A percentile compares a stretch with the other conserved stretches of the same genome.
Evolutionary conservation across 2,329 filamentous ascomycete genomes (phyloP).

Genomic region (Leptographium wingfieldii): DNA sequence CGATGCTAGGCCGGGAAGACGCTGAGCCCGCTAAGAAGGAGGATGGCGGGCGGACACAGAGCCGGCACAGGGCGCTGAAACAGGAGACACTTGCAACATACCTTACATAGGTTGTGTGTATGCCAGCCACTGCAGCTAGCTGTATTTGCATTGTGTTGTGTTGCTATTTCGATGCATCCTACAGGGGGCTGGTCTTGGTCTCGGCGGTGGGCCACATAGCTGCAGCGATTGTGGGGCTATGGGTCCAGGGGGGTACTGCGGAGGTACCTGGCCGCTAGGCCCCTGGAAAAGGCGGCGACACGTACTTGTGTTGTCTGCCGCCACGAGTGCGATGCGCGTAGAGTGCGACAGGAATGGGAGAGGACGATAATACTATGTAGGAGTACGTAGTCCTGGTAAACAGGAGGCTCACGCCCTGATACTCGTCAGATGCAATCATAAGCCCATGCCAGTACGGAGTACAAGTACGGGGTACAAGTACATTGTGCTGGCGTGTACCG

Average conservation of each 20-base stretch:
- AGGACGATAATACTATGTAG: not conserved
- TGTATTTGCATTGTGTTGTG: not conserved
- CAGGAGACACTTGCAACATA: slow-evolving; percentile 1
- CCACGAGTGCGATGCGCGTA: not conserved
- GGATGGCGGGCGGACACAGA: slow-evolving; percentile 1
- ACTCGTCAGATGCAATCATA: no score
- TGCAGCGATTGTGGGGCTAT: not conserved
- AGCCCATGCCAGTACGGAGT: no score
- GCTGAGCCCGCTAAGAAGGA: not conserved
- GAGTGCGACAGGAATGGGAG: not conserved
- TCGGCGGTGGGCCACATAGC: slow-evolving; percentile 4
- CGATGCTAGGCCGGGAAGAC: not conserved
- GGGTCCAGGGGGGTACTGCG: not conserved
- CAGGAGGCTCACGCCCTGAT: not conserved
- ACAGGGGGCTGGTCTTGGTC: slow-evolving; percentile 5
- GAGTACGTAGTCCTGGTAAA: not conserved
- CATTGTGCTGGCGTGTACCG: no score
- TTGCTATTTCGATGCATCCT: slow-evolving; percentile 4
- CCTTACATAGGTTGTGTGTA: not conserved
- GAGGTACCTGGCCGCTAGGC: not conserved
- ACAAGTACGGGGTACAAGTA: not conserved
- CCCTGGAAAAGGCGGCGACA: not conserved
- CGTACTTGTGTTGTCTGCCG: not conserved
- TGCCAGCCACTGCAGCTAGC: not conserved
- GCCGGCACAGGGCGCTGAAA: slow-evolving; percentile 7